Evolutionary conservation across 2,329 filamentous ascomycete species (phyloP), one percentile per base, ranked within the genome.

Genomic region (Colletotrichum liaoningense): DNA sequence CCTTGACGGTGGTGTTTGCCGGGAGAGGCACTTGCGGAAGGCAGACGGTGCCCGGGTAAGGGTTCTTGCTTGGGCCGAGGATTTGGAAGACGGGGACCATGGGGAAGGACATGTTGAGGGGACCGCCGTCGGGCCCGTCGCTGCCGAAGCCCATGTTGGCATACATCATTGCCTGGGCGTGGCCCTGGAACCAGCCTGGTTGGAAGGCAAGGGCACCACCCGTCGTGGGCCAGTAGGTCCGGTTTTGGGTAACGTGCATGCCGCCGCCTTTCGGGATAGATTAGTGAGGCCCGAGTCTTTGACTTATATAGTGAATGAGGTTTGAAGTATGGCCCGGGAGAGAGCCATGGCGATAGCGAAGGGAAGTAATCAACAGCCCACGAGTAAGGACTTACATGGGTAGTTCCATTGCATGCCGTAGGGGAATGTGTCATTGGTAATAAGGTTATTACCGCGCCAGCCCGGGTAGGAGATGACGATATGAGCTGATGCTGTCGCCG

Each of bases 361-460:
- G 28, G 52, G 4, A 30, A 28, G 22, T 60, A 26, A 28, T n/a
- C 12, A 28, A 68, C 16, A 14, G 55, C 54, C 38, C 42, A 38
- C 46, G n/a, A 16, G 70, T 60, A 63, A 65, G 28, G 22, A 86
- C 94, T 85, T 87, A 98, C 95, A 98, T 83, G 95, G 95, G 86
- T 97, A 98, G 81, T 92, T 91, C 95, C 95, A 98, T 86, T 97
- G 93, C 94, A 97, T 96, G 84, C 95, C 95, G 77, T 94, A 97
- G 1, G 95, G 95, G 77, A 91, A 97, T 0, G 89, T 91, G 2
- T 90, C 91, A 81, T 95, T 97, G 56, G 92, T 93, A 80, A 93
- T 89, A 75, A 97, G 89, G 81, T 95, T 97, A 86, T 97, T 92
- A 76, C 95, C 95, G 88, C 95, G 86, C 92, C 93, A 96, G 77